Conservation (phyloP, 306 rosid genomes). For the Casuarina equisetifolia region DNA sequence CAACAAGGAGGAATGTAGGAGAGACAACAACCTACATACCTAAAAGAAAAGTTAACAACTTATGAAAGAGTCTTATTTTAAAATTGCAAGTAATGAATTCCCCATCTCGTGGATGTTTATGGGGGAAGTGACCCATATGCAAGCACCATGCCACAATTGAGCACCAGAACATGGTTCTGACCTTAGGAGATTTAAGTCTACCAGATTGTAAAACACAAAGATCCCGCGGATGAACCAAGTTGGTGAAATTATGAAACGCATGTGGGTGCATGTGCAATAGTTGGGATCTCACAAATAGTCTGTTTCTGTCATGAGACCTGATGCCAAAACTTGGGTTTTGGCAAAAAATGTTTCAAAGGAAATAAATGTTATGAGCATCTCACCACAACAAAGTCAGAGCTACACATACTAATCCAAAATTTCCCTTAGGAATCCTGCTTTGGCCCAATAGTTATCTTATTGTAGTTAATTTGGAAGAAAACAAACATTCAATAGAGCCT, state of each 20-base stretch:
- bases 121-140: not conserved
- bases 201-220: not conserved
- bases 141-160: not conserved
- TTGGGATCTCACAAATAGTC: not conserved
- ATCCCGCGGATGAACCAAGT: not conserved
- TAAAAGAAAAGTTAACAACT: not conserved
- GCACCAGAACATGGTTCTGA: not conserved
- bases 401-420: not conserved
- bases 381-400: not conserved
- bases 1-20: not conserved
- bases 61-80: not conserved
- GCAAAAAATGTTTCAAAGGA: not conserved
- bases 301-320: not conserved
- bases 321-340: not conserved
- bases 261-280: not conserved
- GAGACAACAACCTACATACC: not conserved
- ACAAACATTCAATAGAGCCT: slow-evolving; percentile 30
- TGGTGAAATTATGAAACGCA: not conserved
- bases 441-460: not conserved
- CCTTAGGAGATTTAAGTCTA: not conserved
- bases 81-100: not conserved
- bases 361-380: not conserved
- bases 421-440: not conserved
- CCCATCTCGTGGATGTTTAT: not conserved
- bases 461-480: slow-evolving; percentile 4